These are phyloP conservation scores for Neoscytalidium dimidiatum DNA, from an alignment of 2,329 filamentous ascomycete species.

Conservation along the genomic window DNA sequence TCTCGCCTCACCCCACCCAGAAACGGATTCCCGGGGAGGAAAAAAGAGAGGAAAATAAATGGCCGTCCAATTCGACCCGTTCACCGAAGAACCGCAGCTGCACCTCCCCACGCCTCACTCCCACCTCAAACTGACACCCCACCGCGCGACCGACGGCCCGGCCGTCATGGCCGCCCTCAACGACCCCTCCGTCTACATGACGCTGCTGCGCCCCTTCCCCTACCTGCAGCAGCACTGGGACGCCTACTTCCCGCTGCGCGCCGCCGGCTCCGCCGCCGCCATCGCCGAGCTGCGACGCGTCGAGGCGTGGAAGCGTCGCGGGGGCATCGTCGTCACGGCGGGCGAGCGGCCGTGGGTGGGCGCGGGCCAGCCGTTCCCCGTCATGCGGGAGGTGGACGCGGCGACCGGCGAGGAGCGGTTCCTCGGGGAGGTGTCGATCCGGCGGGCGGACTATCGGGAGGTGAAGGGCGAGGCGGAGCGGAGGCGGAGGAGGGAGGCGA, in stretches of 20 bases:
- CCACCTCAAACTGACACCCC: background rate
- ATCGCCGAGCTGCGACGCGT: background rate
- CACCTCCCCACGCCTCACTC: background rate
- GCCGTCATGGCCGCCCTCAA: background rate
- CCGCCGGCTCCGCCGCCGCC: background rate
- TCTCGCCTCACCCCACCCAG: background rate
- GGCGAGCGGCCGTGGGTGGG: background rate
- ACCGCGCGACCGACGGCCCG: background rate
- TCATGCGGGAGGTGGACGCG: background rate
- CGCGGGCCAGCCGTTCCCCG: background rate
- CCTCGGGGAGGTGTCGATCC: background rate
- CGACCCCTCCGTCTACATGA: background rate
- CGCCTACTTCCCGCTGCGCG: background rate
- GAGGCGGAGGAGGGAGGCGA: background rate
- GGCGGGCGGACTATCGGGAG: background rate
- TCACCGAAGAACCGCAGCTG: background rate
- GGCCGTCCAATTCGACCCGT: background rate
- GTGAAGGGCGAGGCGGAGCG: background rate
- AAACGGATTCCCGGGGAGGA: background rate
- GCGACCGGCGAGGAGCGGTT: background rate
- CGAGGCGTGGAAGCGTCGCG: background rate
- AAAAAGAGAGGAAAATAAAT: conserved; percentile 1
- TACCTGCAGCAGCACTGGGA: background rate
- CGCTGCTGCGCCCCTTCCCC: background rate
- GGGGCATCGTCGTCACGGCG: background rate